Base-by-base conservation (phyloP, 129 eudicot genomes). In the Centella asiatica region DNA sequence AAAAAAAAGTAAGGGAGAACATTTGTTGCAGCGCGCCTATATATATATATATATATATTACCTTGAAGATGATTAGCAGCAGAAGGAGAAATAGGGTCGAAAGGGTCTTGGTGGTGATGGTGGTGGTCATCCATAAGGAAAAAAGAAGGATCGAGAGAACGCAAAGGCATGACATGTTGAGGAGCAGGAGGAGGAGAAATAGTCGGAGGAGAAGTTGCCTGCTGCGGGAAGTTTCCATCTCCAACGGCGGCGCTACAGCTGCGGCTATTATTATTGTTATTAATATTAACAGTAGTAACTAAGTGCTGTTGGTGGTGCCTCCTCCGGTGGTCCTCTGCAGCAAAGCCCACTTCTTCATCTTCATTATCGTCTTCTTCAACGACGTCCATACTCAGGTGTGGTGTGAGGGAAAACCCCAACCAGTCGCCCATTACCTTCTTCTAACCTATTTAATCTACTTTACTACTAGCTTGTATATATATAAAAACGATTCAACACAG, bases 381-480 rank as follows among this genome's bases (percentile, higher is more conserved):
- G 33, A 58, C 66, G 46, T 66, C 68, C 29, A 68, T 45, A 58
- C 60, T 67, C 44, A 75, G 72, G 80, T 72, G 78, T 3, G 81
- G 80, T 56, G 78, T 76, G 10, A 85, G 80, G 37, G 95, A 85
- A 29, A 89, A 89, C 11, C 90, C 97, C 31, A 85, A 39, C 97
- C 95, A 82, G 45, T 80, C 80, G 29, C 80, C 66, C 82, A 76
- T 86, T 15, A 8, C 9, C 39, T 34, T 34, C 39, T 34, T 34
- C 39, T 34, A 4, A 3, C 9, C 39, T 34, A 34, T 34, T 34
- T n/a, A n/a, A n/a, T n/a, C n/a, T n/a, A n/a, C n/a, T n/a, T n/a
- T 34, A 9, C 39, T 3, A 9, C 39, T 34, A 34, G 39, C 5
- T 34, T 34, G 39, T 34, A 9, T 34, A 34, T 34, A 34, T 34